phyloP scores from a whole-genome alignment of 768 basidiomycete species.

The Amanita inopinata region DNA sequence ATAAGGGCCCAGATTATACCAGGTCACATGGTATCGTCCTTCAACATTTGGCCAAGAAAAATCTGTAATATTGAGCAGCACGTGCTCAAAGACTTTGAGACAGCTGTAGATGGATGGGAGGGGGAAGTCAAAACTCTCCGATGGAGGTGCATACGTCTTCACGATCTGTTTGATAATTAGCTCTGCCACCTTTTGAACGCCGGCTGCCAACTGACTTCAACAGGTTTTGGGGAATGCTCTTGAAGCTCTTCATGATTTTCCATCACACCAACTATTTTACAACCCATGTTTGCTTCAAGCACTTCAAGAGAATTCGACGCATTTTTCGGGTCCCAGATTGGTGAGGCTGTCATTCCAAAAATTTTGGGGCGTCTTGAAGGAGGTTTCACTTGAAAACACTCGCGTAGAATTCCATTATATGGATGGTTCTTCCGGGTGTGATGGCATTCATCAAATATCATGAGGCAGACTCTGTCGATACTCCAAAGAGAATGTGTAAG shows the following conservation, averaged over 20 bases:
- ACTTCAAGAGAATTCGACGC: conserved; percentile 50
- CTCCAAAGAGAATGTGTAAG: conserved; percentile 77
- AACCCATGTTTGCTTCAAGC: conserved; percentile 63
- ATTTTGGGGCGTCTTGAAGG: conserved; percentile 53
- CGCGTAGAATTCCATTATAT: conserved; percentile 68
- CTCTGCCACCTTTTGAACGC: background rate
- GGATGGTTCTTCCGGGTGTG: conserved; percentile 70
- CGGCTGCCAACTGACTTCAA: conserved; percentile 38
- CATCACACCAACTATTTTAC: conserved; percentile 67
- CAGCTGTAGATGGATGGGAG: conserved; percentile 32
- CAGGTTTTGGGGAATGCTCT: conserved; percentile 50
- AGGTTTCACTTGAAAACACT: conserved; percentile 43
- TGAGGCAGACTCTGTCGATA: conserved; percentile 56
- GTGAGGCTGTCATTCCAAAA: conserved; percentile 92
- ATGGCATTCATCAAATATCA: conserved; percentile 79
- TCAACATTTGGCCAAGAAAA: conserved; percentile 54
- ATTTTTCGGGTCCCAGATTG: conserved; percentile 73
- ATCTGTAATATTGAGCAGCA: conserved; percentile 42
- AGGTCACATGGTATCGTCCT: conserved; percentile 51
- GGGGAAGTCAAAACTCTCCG: conserved; percentile 36
- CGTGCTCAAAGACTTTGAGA: conserved; percentile 24
- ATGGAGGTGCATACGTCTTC: conserved; percentile 44
- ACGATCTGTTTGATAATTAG: conserved; percentile 34
- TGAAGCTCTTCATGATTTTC: conserved; percentile 58
- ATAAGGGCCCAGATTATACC: conserved; percentile 60